A percentile compares a stretch with the other conserved stretches of the same genome.
Conservation (phyloP, 139 green algal species). For the Chlamydomonas applanata region DNA sequence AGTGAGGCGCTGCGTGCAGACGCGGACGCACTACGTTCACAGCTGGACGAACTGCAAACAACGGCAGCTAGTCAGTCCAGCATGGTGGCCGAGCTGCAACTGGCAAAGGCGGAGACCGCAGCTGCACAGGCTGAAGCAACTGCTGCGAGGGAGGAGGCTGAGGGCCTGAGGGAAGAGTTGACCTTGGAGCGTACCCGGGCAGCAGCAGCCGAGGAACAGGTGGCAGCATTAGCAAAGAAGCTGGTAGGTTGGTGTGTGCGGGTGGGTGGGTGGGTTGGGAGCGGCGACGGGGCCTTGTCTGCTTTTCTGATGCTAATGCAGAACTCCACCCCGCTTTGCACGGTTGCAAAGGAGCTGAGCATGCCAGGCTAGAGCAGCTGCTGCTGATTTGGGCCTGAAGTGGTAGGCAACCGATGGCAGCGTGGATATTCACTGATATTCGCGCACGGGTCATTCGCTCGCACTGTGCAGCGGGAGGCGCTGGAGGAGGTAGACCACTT, state of each 20-base stretch:
- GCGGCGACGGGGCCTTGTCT: too few species aligned
- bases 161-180: neutral
- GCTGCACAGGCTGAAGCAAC: neutral
- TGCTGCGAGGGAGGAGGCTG: neutral
- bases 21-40: neutral
- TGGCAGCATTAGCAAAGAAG: neutral
- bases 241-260: neutral
- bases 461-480: neutral
- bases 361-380: too few species aligned
- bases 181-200: neutral
- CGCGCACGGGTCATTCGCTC: too few species aligned
- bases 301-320: too few species aligned
- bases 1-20: neutral
- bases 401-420: too few species aligned
- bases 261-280: too few species aligned
- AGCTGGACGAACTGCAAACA: neutral
- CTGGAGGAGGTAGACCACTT: neutral
- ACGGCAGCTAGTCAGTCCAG: too few species aligned
- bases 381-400: too few species aligned
- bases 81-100: neutral
- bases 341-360: too few species aligned
- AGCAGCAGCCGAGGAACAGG: neutral
- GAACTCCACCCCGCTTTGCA: too few species aligned
- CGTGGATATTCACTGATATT: too few species aligned
- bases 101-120: neutral